A percentile compares a stretch with the other conserved stretches of the same genome.
Evolutionary conservation across 768 basidiomycete species (phyloP).

Genomic region (Mrakia frigida): DNA sequence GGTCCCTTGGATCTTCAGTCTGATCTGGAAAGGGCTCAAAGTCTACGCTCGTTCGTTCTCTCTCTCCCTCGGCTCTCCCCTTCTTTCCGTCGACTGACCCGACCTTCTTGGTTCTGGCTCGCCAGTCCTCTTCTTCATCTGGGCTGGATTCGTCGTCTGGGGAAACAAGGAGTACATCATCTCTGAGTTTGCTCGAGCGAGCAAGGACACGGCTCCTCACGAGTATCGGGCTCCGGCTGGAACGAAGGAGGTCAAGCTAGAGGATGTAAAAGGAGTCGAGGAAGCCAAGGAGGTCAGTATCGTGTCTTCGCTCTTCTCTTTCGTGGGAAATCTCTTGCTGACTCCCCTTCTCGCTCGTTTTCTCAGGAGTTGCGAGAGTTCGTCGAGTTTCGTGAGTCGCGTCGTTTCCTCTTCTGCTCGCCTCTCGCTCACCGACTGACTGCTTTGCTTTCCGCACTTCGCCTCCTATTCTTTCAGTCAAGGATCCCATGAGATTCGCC

Average conservation of each 20-base stretch:
- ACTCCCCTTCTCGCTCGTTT: background rate
- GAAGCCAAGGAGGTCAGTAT: slow-evolving; percentile 82
- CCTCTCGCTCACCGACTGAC: slow-evolving; percentile 53
- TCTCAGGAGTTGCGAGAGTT: slow-evolving; percentile 58
- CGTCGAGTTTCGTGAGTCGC: slow-evolving; percentile 26
- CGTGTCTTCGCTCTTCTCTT: background rate
- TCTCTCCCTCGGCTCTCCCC: no score
- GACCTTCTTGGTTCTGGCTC: no score
- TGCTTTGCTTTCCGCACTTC: no score
- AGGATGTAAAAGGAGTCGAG: slow-evolving; percentile 94
- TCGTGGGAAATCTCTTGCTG: background rate
- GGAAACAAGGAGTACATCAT: slow-evolving; percentile 23
- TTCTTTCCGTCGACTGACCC: background rate
- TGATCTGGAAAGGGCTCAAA: slow-evolving; percentile 4
- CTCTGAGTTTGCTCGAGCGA: slow-evolving; percentile 11
- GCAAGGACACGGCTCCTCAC: background rate
- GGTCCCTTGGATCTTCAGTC: slow-evolving; percentile 2
- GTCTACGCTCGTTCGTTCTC: background rate
- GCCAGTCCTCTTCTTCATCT: slow-evolving; percentile 15
- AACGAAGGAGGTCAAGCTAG: slow-evolving; percentile 72
- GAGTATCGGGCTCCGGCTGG: slow-evolving; percentile 15
- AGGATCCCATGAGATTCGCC: slow-evolving; percentile 84
- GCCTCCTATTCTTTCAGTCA: slow-evolving; percentile 47
- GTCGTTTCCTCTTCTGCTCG: background rate
- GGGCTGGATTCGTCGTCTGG: slow-evolving; percentile 20